Base-by-base conservation (phyloP, 2,329 filamentous ascomycete species). In the Calonectria fujianensis region DNA sequence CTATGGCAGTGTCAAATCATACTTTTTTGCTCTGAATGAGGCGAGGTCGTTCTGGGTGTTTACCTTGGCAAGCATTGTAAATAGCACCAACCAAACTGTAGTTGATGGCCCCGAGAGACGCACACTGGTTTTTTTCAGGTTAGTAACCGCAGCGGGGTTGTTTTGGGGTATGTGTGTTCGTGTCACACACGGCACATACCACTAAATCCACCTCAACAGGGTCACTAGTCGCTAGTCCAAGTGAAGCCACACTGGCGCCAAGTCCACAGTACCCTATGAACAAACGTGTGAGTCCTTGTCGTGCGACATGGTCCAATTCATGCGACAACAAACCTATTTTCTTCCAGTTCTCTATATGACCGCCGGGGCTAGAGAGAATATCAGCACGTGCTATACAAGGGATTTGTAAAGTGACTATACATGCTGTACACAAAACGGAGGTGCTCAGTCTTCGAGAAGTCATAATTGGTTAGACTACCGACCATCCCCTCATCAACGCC, bases 361-460 rank as follows among this genome's bases (percentile, higher is more conserved):
- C 78, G n/a, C 85, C 85, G 16, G 85, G 85, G 75, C 85, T 86
- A 69, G 35, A 65, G 39, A 72, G n/a, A 24, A 61, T 63, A 75
- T 80, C 70, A 80, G 73, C 70, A 68, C 32, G 64, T 75, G 50
- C 41, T 57, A 20, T 48, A 37, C 52, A 52, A 32, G 50, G 29
- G n/a, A 82, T 67, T 31, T 41, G 66, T 72, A 31, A 24, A 35
- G 41, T 67, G 39, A 59, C 66, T 93, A 84, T 85, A 95, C 94
- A 97, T 94, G 10, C 94, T 94, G 83, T 98, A 95, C 9, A 98
- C 91, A 83, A 99, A 98, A 2, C 91, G 94, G 77, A 97, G 89
- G 39, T 91, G 86, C 14, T 85, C 84, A 0, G 96, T 98, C 74
- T 90, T 89, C 3, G 91, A 89, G 82, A 98, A 98, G 84, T 98